A percentile compares a stretch with the other conserved stretches of the same genome.
These are phyloP conservation scores for Boletus reticulatus DNA, from an alignment of 768 basidiomycete species.

Conservation along the genomic window DNA sequence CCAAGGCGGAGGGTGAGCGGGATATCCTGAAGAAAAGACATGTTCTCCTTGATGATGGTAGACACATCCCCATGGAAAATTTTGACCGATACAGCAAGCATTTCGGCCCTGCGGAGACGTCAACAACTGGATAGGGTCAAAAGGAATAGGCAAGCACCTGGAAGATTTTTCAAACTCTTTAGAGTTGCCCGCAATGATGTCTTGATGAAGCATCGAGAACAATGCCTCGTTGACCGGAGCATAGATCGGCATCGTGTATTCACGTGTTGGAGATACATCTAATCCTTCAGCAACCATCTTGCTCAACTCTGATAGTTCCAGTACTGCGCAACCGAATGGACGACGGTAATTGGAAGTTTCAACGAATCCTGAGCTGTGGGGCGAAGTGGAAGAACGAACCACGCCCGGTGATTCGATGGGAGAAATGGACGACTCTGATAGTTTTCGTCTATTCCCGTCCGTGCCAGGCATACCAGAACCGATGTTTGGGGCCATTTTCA, in stretches of 20 bases:
- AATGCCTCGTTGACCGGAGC: conserved; percentile 77
- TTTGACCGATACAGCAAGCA: conserved; percentile 80
- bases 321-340: conserved; percentile 94
- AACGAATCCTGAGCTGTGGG: conserved; percentile 25
- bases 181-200: conserved; percentile 76
- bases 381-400: conserved; percentile 13
- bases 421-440: conserved; percentile 49
- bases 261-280: conserved; percentile 63
- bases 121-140: background rate
- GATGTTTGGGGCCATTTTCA: conserved; percentile 67
- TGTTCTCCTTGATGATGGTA: conserved; percentile 79
- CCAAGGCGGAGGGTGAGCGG: conserved; percentile 85
- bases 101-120: conserved; percentile 64
- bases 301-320: conserved; percentile 76
- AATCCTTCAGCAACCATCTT: conserved; percentile 63
- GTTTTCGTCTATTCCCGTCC: conserved; percentile 46
- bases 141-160: conserved; percentile 47
- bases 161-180: conserved; percentile 83
- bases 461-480: conserved; percentile 43
- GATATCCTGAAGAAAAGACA: conserved; percentile 74
- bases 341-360: conserved; percentile 64
- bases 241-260: conserved; percentile 87
- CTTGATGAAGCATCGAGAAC: conserved; percentile 94
- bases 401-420: conserved; percentile 34
- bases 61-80: conserved; percentile 80